These are phyloP conservation scores for Rhododendron kiyosumense DNA, from an alignment of 148 eudicot species.

Conservation along the genomic window DNA sequence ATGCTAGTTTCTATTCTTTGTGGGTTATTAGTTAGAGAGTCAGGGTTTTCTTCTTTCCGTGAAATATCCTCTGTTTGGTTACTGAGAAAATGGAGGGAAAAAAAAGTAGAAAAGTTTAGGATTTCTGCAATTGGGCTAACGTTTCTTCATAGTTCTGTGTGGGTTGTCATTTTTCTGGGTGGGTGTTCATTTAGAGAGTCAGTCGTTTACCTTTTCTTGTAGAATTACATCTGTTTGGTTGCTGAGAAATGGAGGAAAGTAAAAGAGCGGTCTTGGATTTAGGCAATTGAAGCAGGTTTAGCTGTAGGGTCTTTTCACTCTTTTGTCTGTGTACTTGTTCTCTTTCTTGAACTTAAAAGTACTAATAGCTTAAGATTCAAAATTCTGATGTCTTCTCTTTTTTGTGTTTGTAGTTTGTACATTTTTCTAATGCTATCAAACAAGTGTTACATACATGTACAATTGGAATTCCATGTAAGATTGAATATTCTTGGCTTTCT, in stretches of 20 bases:
- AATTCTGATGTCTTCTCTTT: neutral
- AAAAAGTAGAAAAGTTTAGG: neutral
- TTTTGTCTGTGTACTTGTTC: neutral
- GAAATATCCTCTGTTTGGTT: neutral
- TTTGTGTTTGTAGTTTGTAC: neutral
- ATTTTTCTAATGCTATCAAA: conserved; percentile 8
- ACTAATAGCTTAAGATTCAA: neutral
- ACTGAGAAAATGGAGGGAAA: neutral
- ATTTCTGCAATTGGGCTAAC: neutral
- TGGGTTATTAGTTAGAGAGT: neutral
- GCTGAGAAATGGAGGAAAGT: conserved; percentile 2
- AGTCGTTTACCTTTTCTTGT: neutral
- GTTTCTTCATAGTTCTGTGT: neutral
- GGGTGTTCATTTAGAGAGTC: neutral
- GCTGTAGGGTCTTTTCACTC: neutral
- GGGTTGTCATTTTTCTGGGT: neutral
- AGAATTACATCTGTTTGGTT: neutral
- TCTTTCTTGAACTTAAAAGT: neutral
- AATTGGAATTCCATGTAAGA: conserved; percentile 15
- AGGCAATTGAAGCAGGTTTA: neutral
- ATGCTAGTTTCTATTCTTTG: neutral
- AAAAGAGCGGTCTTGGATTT: neutral
- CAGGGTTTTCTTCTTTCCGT: neutral
- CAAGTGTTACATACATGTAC: conserved; percentile 10
- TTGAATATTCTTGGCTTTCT: conserved; percentile 13